These are phyloP conservation scores for Ailanthus altissimus DNA, from an alignment of 345 rosid species.

Conservation along the genomic window DNA sequence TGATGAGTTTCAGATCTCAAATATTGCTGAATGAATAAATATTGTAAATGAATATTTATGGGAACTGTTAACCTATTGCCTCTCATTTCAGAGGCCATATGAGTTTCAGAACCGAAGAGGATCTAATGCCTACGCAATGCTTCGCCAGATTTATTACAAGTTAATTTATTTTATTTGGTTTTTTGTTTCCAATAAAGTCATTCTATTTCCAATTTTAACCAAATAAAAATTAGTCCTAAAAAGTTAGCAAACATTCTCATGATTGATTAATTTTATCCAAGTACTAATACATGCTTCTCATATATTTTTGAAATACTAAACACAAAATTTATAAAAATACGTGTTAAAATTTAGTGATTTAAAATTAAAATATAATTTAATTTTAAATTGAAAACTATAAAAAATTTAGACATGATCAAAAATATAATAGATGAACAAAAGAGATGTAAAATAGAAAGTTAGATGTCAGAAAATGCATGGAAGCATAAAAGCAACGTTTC, in stretches of 20 bases:
- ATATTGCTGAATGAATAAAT: neutral
- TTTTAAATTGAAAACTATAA: too few species aligned
- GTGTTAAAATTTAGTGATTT: too few species aligned
- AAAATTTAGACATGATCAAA: too few species aligned
- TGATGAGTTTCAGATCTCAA: slow-evolving; percentile 30
- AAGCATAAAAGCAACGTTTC: too few species aligned
- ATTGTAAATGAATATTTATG: slow-evolving; percentile 19
- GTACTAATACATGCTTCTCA: too few species aligned
- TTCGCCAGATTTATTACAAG: neutral
- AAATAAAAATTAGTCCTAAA: neutral
- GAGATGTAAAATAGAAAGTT: too few species aligned
- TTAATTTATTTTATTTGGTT: neutral
- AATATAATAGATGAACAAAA: too few species aligned
- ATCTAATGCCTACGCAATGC: slow-evolving; percentile 6
- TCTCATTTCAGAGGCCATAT: neutral
- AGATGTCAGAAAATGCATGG: too few species aligned
- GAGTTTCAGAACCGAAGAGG: slow-evolving; percentile 11
- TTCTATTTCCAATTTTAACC: neutral
- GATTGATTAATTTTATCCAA: neutral
- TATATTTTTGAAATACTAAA: too few species aligned
- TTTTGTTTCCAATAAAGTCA: neutral
- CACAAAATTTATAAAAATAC: too few species aligned
- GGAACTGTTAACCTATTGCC: slow-evolving; percentile 15
- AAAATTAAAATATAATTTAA: too few species aligned
- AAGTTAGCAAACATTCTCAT: neutral